These are phyloP conservation scores for Cladosporium sp. DNA, from an alignment of 2,329 filamentous ascomycete species.

Conservation along the genomic window DNA sequence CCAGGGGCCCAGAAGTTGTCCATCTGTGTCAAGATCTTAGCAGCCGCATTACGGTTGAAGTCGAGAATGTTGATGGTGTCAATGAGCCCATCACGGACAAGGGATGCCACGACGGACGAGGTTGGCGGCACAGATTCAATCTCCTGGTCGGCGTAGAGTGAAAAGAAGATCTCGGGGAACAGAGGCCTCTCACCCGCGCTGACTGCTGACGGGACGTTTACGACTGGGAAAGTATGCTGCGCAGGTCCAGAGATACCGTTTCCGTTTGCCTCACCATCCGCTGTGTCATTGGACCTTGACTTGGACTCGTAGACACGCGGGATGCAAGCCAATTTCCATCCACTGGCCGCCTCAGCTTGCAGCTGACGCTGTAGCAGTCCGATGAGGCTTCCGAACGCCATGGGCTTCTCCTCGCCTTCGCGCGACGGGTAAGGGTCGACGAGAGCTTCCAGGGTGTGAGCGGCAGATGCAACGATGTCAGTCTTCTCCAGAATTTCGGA, in stretches of 20 bases:
- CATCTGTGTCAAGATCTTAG: constrained; percentile 85
- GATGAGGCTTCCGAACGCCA: constrained; percentile 66
- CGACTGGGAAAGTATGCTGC: constrained; percentile 73
- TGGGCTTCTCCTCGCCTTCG: constrained; percentile 60
- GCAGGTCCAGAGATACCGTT: constrained; percentile 49
- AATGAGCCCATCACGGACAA: constrained; percentile 79
- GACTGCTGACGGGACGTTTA: constrained; percentile 72
- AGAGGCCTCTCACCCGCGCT: constrained; percentile 69
- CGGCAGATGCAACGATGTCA: constrained; percentile 85
- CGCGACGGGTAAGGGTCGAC: constrained; percentile 72
- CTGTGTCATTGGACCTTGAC: constrained; percentile 19
- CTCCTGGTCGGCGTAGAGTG: constrained; percentile 83
- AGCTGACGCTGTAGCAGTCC: constrained; percentile 82
- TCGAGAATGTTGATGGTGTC: constrained; percentile 94
- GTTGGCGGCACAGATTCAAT: constrained; percentile 76
- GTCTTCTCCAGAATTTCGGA: constrained; percentile 84
- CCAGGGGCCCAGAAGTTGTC: constrained; percentile 89
- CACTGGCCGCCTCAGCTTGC: constrained; percentile 66
- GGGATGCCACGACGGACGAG: constrained; percentile 69
- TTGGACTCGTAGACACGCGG: constrained; percentile 51
- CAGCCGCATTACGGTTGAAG: constrained; percentile 83
- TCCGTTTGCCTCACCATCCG: constrained; percentile 57
- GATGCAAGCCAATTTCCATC: constrained; percentile 69
- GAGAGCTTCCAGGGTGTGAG: constrained; percentile 76
- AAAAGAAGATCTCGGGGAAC: constrained; percentile 91